Evolutionary conservation across 768 basidiomycete genomes (phyloP).

Genomic region (Tricholoma hemisulphureum): DNA sequence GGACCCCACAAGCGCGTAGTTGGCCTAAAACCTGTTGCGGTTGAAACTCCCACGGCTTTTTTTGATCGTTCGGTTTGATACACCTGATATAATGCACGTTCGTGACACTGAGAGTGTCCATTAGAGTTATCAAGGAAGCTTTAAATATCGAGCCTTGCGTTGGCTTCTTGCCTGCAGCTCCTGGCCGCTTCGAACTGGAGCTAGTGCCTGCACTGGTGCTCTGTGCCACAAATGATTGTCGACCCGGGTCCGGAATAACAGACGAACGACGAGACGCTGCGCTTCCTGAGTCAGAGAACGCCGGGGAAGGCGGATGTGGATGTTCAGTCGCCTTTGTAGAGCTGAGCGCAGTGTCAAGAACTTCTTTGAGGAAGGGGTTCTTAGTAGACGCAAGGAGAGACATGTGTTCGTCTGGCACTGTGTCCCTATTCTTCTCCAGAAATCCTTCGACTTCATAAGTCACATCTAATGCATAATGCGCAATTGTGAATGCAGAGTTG

Average conservation of each 20-base stretch:
- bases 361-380: slow-evolving; percentile 92
- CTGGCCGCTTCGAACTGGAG: slow-evolving; percentile 52
- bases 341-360: slow-evolving; percentile 85
- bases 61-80: slow-evolving; percentile 98
- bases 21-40: slow-evolving; percentile 95
- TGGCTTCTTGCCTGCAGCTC: slow-evolving; percentile 79
- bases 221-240: slow-evolving; percentile 65
- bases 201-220: slow-evolving; percentile 32
- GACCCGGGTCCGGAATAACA: slow-evolving; percentile 84
- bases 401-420: slow-evolving; percentile 98
- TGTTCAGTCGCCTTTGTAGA: slow-evolving; percentile 67
- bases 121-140: slow-evolving; percentile 84
- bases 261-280: slow-evolving; percentile 78
- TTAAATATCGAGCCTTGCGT: slow-evolving; percentile 99
- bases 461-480: slow-evolving; percentile 97
- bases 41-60: slow-evolving; percentile 95
- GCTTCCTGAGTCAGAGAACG: slow-evolving; percentile 75
- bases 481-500: slow-evolving; percentile 94
- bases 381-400: slow-evolving; percentile 79
- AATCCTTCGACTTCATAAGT: slow-evolving; percentile 99
- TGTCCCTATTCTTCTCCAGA: slow-evolving; percentile 98
- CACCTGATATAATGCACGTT: slow-evolving; percentile 99
- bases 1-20: slow-evolving; percentile 94
- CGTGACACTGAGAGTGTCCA: slow-evolving; percentile 96
- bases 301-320: slow-evolving; percentile 71